A percentile compares a stretch with the other conserved stretches of the same genome.
These are phyloP conservation scores for Scleroderma bovista DNA, from an alignment of 768 basidiomycete genomes.

Conservation along the genomic window DNA sequence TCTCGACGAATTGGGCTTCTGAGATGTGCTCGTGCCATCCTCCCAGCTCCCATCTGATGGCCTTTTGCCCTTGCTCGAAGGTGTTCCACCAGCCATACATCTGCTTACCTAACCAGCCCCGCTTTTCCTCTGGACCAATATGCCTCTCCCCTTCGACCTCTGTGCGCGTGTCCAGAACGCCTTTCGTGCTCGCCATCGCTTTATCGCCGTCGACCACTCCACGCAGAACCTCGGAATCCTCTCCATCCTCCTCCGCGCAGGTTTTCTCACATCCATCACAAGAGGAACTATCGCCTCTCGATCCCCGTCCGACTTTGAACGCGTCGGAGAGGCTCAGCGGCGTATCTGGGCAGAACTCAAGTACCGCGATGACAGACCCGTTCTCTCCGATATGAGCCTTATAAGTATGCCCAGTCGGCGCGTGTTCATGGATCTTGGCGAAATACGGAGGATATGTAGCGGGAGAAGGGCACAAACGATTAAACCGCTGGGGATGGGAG, in stretches of 20 bases:
- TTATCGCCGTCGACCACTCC: slow-evolving; percentile 73
- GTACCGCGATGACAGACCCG: slow-evolving; percentile 85
- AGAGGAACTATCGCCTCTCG: slow-evolving; percentile 68
- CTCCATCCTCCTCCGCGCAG: slow-evolving; percentile 85
- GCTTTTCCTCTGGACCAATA: slow-evolving; percentile 9
- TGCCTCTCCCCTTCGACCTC: slow-evolving; percentile 75
- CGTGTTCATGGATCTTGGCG: slow-evolving; percentile 66
- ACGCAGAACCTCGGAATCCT: slow-evolving; percentile 90
- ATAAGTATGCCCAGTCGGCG: slow-evolving; percentile 81
- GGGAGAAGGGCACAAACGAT: slow-evolving; percentile 79
- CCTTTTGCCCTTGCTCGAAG: too few species aligned
- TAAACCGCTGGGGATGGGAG: slow-evolving; percentile 84
- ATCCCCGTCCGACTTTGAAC: slow-evolving; percentile 56
- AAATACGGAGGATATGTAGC: slow-evolving; percentile 73
- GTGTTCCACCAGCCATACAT: too few species aligned
- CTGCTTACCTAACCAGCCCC: background rate
- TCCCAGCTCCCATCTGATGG: too few species aligned
- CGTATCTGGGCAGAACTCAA: slow-evolving; percentile 95
- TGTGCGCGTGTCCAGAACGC: slow-evolving; percentile 91
- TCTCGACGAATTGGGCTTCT: too few species aligned
- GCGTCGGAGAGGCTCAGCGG: slow-evolving; percentile 55
- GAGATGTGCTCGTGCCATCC: too few species aligned
- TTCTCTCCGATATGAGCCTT: slow-evolving; percentile 73
- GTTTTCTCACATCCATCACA: slow-evolving; percentile 79
- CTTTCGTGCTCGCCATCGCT: slow-evolving; percentile 78